Conservation (phyloP, 257 asterid genomes). For the Solanum medicagineum region DNA sequence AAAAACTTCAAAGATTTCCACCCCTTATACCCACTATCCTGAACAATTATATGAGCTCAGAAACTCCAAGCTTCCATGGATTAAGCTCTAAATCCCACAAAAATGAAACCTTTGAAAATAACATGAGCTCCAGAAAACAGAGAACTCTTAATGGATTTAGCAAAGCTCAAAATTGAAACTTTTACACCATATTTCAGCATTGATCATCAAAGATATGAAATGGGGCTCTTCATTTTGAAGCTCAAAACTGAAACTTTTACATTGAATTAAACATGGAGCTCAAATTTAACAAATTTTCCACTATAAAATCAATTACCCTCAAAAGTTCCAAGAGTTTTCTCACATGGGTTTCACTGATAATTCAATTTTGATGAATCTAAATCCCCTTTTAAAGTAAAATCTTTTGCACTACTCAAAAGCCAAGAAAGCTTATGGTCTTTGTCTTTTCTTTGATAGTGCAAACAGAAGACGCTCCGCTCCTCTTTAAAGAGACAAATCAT, state of each 20-base stretch:
- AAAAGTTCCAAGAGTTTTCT: neutral
- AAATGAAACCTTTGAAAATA: neutral
- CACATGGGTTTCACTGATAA: neutral
- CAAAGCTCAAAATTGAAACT: neutral
- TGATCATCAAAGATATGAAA: neutral
- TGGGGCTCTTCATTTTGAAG: neutral
- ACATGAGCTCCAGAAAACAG: neutral
- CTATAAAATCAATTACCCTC: neutral
- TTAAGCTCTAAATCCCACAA: neutral
- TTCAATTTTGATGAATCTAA: neutral
- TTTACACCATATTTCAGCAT: neutral
- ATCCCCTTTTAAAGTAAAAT: neutral
- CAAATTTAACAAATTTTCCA: neutral
- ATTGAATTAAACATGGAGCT: neutral
- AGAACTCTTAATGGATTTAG: neutral
- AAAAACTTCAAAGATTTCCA: constrained; percentile 1
- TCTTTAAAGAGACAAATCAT: neutral
- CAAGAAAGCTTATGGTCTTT: neutral
- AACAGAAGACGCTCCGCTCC: neutral
- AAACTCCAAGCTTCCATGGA: neutral
- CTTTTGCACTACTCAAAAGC: neutral
- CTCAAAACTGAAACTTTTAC: neutral
- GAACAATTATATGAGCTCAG: neutral
- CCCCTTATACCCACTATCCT: neutral
- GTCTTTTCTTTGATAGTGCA: neutral